Percentiles rank a stretch among this genome's conserved stretches.
Evolutionary conservation across 805 yeast genomes (phyloP).

Genomic region (Wickerhamia fluorescens): DNA sequence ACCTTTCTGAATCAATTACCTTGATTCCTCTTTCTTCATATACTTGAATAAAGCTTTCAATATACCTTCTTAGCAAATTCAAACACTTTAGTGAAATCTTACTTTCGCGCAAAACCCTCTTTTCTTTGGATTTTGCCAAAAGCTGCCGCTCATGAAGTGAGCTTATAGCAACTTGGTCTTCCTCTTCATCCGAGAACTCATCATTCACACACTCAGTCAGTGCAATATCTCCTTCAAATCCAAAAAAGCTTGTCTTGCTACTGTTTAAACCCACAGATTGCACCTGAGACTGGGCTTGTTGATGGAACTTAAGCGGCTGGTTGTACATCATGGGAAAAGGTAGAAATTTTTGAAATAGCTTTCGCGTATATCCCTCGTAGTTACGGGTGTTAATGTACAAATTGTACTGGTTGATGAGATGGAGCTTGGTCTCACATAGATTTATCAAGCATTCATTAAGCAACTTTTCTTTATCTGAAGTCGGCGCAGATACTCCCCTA

Average conservation of each 20-base stretch:
- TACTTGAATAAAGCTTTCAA: slow-evolving; percentile 11
- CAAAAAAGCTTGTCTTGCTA: slow-evolving; percentile 22
- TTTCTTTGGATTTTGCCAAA: slow-evolving; percentile 26
- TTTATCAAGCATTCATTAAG: slow-evolving; percentile 38
- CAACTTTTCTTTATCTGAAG: slow-evolving; percentile 12
- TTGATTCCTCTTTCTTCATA: no score
- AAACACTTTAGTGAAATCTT: slow-evolving; percentile 27
- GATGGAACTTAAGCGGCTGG: slow-evolving; percentile 46
- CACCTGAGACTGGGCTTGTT: slow-evolving; percentile 28
- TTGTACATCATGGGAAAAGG: slow-evolving; percentile 75
- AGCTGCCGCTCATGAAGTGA: slow-evolving; percentile 33
- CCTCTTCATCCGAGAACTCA: slow-evolving; percentile 11
- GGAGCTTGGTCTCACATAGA: slow-evolving; percentile 34
- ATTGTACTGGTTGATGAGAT: slow-evolving; percentile 48
- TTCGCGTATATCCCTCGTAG: slow-evolving; percentile 55
- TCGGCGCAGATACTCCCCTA: slow-evolving; percentile 8
- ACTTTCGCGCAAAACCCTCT: slow-evolving; percentile 22
- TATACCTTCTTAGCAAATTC: slow-evolving; percentile 15
- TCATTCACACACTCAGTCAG: slow-evolving; percentile 26
- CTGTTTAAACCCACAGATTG: slow-evolving; percentile 23
- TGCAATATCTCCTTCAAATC: slow-evolving; percentile 11
- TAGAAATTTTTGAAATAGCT: slow-evolving; percentile 42
- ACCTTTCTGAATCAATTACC: no score
- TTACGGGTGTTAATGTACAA: slow-evolving; percentile 49
- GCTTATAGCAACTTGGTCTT: slow-evolving; percentile 23